Evolutionary conservation across 257 asterid genomes (phyloP), one percentile per base, ranked within the genome.

Genomic region (Capsicum baccatum): DNA sequence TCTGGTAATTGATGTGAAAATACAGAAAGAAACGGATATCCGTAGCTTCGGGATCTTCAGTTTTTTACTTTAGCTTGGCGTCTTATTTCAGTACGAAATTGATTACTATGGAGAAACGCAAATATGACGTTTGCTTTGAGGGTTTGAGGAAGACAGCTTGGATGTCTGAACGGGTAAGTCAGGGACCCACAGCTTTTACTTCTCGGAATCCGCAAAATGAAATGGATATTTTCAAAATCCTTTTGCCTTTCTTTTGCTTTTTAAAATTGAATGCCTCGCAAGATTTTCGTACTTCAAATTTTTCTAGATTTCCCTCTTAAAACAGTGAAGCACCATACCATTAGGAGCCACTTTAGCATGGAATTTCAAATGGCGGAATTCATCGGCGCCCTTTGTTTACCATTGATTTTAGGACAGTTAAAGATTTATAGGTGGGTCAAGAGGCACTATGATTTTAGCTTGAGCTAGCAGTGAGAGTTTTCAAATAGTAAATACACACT

Each of bases 41-140:
- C 11, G 11, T 33, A 17, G 74, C 3, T 59, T 9, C 21, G 81
- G 81, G 64, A 54, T 76, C 81, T 54, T 54, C 8, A 52, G 19
- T 4, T 52, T 76, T 13, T 21, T 13, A 19, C 44, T 74, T 21
- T 74, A 48, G 44, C 74, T 70, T 52, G 39, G 50, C 58, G 48
- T 33, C 63, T 52, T 76, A 63, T 52, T 76, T 76, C 47, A 52
- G 64, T 33, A 17, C 12, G 78, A 39, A 57, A 39, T 15, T 39
- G 50, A 26, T 26, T 26, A 26, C 33, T 26, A 26, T 26, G 33
- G 33, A 26, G 2, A 56, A 79, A 73, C 86, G 85, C 78, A 39
- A 87, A 86, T 59, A 87, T 80, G 85, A 54, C 15, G 48, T 74
- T 58, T 85, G 87, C 88, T 59, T 39, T 14, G 60, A 42, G 52